Evolutionary conservation across 345 rosid genomes (phyloP).

Genomic region (Microcos paniculata): DNA sequence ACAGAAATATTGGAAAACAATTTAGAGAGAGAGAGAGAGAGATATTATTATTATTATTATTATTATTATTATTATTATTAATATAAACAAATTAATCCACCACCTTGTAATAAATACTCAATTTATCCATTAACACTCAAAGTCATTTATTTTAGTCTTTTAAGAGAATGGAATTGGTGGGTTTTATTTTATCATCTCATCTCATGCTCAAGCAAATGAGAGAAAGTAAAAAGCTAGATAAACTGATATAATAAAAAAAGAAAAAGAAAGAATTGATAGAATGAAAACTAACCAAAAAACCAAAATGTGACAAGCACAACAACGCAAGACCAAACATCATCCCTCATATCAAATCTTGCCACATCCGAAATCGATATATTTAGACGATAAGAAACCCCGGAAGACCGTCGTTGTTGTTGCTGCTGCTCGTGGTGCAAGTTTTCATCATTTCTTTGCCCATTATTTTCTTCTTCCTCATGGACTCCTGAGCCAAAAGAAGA

Average conservation of each 20-base stretch:
- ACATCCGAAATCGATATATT: slow-evolving; percentile 28
- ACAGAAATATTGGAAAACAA: slow-evolving; percentile 1
- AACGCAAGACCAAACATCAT: slow-evolving; percentile 48
- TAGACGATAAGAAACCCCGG: slow-evolving; percentile 24
- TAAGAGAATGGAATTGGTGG: neutral
- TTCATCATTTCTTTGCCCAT: slow-evolving; percentile 12
- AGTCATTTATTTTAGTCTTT: neutral
- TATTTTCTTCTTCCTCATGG: slow-evolving; percentile 23
- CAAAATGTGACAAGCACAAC: slow-evolving; percentile 41
- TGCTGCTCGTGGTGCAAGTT: slow-evolving; percentile 10
- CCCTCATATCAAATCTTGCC: slow-evolving; percentile 15
- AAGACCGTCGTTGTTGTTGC: slow-evolving; percentile 13
- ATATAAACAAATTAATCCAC: neutral
- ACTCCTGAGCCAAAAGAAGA: slow-evolving; percentile 24
- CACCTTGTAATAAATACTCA: neutral
- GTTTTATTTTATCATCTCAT: neutral
- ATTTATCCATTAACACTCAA: neutral
- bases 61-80: too few species aligned
- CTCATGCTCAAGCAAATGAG: neutral
- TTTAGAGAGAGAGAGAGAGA: neutral
- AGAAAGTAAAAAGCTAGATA: neutral
- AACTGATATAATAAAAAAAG: neutral
- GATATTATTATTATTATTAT: too few species aligned
- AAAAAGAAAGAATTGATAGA: neutral
- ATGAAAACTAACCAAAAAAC: slow-evolving; percentile 46